Conservation (phyloP, 345 rosid species). For the Camelina laxa region DNA sequence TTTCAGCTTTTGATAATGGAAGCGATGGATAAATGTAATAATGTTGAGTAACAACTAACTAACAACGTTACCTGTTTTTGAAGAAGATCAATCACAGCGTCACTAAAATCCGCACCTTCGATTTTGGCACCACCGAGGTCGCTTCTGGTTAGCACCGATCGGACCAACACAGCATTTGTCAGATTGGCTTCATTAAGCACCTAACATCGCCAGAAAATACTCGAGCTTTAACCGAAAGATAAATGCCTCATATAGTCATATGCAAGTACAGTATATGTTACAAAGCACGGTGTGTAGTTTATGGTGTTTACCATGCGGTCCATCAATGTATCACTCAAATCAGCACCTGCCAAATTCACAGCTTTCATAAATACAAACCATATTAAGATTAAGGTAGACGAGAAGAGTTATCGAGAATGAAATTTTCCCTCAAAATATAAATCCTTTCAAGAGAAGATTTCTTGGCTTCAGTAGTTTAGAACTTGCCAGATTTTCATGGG, state of each 20-base stretch:
- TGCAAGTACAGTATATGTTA: background rate
- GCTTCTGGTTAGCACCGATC: constrained; percentile 87
- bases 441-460: background rate
- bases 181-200: constrained; percentile 93
- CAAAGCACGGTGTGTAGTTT: background rate
- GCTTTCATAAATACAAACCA: constrained; percentile 23
- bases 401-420: background rate
- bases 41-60: background rate
- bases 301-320: constrained; percentile 80
- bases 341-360: constrained; percentile 67
- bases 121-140: constrained; percentile 91
- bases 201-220: constrained; percentile 38
- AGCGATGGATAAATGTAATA: background rate
- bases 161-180: constrained; percentile 77
- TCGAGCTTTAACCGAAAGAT: background rate
- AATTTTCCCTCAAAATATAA: background rate
- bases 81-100: constrained; percentile 87
- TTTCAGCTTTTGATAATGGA: constrained; percentile 8
- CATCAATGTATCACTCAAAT: constrained; percentile 97
- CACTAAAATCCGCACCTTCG: constrained; percentile 97
- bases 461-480: background rate
- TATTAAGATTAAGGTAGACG: background rate
- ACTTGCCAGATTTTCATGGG: background rate
- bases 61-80: constrained; percentile 69
- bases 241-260: background rate